Percentiles rank a stretch among this genome's conserved stretches.
Evolutionary conservation across 2,329 filamentous ascomycete genomes (phyloP).

Genomic region (Catunica adiposa): DNA sequence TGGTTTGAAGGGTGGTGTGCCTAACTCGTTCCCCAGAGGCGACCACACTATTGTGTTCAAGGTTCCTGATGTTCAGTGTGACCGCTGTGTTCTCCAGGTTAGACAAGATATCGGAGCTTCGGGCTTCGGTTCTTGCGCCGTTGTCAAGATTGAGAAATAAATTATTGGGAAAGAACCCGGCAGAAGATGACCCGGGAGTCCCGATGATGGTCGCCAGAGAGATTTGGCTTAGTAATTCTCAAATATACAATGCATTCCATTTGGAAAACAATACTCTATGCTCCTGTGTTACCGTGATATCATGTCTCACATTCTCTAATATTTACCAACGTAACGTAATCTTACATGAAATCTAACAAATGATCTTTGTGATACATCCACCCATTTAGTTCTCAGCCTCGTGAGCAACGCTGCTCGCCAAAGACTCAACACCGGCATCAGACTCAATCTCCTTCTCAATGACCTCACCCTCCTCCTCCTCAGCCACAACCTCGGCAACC

Average conservation of each 20-base stretch:
- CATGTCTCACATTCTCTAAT: too few species aligned
- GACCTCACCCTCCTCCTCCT: not conserved
- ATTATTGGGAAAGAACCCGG: too few species aligned
- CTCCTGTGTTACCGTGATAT: too few species aligned
- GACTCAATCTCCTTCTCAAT: not conserved
- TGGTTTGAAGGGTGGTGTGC: not conserved
- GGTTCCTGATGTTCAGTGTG: conserved; percentile 3
- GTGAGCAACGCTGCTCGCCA: not conserved
- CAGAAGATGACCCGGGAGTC: too few species aligned
- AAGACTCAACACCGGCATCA: conserved; percentile 1
- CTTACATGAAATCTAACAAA: not conserved
- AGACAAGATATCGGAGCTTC: conserved; percentile 3
- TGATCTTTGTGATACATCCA: not conserved
- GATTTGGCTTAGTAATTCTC: too few species aligned
- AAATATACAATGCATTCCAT: too few species aligned
- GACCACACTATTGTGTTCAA: conserved; percentile 6
- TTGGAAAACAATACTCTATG: too few species aligned
- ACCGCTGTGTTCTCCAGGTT: conserved; percentile 6
- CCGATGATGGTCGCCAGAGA: too few species aligned
- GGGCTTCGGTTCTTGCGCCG: conserved; percentile 11
- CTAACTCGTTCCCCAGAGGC: not conserved
- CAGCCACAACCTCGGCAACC: not conserved
- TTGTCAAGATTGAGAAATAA: conserved; percentile 8
- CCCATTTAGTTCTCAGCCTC: not conserved
- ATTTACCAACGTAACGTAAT: not conserved